Conservation (phyloP, 2,329 filamentous ascomycete genomes). For the Dothistroma septosporum region DNA sequence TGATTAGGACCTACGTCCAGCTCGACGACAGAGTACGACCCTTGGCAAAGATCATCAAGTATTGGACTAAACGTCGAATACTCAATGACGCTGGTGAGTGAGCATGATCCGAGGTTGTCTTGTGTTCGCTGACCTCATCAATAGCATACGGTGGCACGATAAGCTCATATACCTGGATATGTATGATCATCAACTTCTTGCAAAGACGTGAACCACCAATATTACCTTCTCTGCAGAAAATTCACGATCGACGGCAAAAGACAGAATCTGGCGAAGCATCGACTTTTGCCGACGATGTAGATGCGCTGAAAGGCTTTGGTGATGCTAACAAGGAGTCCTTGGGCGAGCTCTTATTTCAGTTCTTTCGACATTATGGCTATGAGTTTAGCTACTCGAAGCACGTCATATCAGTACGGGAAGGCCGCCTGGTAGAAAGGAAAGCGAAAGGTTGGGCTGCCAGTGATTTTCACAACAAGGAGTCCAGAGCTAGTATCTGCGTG, state of each 20-base stretch:
- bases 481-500: slow-evolving; percentile 75
- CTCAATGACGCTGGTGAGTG: slow-evolving; percentile 89
- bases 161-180: slow-evolving; percentile 99
- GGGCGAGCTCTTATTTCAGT: slow-evolving; percentile 85
- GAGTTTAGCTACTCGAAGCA: slow-evolving; percentile 85
- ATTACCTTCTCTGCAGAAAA: slow-evolving; percentile 78
- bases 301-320: slow-evolving; percentile 62
- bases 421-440: slow-evolving; percentile 70
- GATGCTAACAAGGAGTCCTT: slow-evolving; percentile 74
- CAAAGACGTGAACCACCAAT: slow-evolving; percentile 82
- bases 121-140: slow-evolving; percentile 15
- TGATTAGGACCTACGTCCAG: slow-evolving; percentile 96
- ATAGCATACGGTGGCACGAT: slow-evolving; percentile 86
- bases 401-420: slow-evolving; percentile 80
- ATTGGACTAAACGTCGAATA: slow-evolving; percentile 91
- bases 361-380: slow-evolving; percentile 92
- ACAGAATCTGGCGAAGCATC: slow-evolving; percentile 63
- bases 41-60: slow-evolving; percentile 92
- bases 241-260: slow-evolving; percentile 58
- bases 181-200: slow-evolving; percentile 93
- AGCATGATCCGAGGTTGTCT: no score
- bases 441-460: slow-evolving; percentile 81
- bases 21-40: slow-evolving; percentile 86
- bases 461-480: slow-evolving; percentile 45
- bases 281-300: slow-evolving; percentile 82